Conservation (phyloP, 345 rosid genomes). For the Eutrema japonicum region DNA sequence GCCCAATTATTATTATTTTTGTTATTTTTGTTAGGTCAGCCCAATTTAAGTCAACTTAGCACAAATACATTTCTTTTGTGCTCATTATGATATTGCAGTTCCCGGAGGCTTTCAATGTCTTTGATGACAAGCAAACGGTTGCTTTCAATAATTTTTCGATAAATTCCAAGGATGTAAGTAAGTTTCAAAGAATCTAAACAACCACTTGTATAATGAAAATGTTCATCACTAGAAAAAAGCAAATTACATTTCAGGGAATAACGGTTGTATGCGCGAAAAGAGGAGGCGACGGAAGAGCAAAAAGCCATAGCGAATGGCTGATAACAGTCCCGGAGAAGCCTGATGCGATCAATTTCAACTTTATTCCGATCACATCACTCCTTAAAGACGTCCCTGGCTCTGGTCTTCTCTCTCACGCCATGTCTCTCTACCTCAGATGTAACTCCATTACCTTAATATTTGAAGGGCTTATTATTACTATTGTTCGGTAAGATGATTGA, state of each 20-base stretch:
- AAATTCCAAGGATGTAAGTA: conserved; percentile 75
- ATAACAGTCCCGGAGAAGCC: conserved; percentile 74
- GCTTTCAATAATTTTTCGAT: conserved; percentile 52
- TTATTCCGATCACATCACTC: conserved; percentile 91
- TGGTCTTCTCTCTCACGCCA: conserved; percentile 91
- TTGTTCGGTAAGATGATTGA: conserved; percentile 3
- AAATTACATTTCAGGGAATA: conserved; percentile 61
- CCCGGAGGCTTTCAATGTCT: conserved; percentile 82
- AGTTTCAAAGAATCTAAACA: conserved; percentile 18
- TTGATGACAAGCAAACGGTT: conserved; percentile 53
- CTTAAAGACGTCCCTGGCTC: conserved; percentile 76
- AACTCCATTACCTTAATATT: conserved; percentile 28
- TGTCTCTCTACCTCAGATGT: conserved; percentile 95
- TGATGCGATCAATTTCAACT: conserved; percentile 70
- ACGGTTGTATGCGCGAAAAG: conserved; percentile 69
- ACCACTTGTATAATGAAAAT: background rate
- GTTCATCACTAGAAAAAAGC: background rate
- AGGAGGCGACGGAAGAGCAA: conserved; percentile 66
- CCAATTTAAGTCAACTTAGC: background rate
- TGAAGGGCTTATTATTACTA: too few relatives aligned
- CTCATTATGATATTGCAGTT: conserved; percentile 47
- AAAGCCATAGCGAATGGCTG: conserved; percentile 88
- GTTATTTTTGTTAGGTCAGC: conserved; percentile 53
- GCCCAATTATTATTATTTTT: too few relatives aligned
- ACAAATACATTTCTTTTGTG: background rate